These are phyloP conservation scores for Rhytidiadelphus loreus DNA, from an alignment of 225 moss, liverwort and hornwort genomes.

Conservation along the genomic window DNA sequence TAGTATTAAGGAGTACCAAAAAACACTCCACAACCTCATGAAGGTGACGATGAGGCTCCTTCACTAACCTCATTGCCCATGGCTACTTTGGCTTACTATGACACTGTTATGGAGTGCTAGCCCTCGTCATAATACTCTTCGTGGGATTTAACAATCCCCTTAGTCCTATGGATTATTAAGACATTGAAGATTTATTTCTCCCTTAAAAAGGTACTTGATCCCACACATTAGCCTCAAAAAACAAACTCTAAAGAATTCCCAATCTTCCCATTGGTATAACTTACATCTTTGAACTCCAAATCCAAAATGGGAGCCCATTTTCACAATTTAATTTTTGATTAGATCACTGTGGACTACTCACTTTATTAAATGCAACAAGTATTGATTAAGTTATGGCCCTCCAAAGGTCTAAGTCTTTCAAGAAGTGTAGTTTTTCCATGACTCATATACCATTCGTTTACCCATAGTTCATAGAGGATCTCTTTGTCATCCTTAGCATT, in stretches of 20 bases:
- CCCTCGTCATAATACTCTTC: too few relatives aligned
- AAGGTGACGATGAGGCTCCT: too few relatives aligned
- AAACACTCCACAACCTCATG: too few relatives aligned
- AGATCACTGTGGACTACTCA: accelerated
- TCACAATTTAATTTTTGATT: accelerated
- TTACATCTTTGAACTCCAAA: background rate
- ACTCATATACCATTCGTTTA: background rate
- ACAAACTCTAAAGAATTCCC: too few relatives aligned
- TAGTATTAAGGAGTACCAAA: accelerated
- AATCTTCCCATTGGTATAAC: too few relatives aligned
- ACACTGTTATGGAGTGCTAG: too few relatives aligned
- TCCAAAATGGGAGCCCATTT: accelerated
- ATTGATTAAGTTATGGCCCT: accelerated
- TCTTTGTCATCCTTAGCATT: background rate
- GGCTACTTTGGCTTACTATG: too few relatives aligned
- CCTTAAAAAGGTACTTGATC: too few relatives aligned
- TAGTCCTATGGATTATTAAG: too few relatives aligned
- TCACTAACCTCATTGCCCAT: accelerated
- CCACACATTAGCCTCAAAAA: too few relatives aligned
- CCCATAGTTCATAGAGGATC: background rate
- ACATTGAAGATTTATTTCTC: too few relatives aligned
- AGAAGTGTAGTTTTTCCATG: accelerated
- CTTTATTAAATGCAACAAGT: background rate
- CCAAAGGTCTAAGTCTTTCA: accelerated
- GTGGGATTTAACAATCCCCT: accelerated